A percentile compares a stretch with the other conserved stretches of the same genome.
Conservation (phyloP, 306 rosid species). For the Malus orientalis region DNA sequence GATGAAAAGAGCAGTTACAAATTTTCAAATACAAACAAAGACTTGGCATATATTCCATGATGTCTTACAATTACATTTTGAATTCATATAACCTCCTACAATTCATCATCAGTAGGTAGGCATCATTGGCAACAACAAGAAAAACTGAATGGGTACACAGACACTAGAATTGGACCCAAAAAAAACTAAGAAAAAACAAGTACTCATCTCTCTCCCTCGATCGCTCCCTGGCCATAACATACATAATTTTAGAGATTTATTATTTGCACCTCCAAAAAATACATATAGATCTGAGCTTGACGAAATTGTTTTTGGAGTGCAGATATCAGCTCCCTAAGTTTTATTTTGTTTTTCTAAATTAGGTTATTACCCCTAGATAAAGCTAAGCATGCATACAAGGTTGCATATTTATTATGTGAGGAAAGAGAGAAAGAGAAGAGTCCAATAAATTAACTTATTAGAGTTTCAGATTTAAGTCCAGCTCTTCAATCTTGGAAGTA, state of each 20-base stretch:
- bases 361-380: background rate
- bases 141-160: background rate
- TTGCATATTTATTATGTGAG: background rate
- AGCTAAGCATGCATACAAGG: background rate
- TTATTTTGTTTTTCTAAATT: background rate
- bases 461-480: background rate
- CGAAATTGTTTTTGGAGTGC: background rate
- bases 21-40: background rate
- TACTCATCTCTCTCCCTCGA: background rate
- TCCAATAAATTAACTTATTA: background rate
- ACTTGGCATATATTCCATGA: background rate
- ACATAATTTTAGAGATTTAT: background rate
- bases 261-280: background rate
- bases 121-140: background rate
- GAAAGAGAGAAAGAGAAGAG: background rate
- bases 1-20: background rate
- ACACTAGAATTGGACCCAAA: background rate
- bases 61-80: background rate
- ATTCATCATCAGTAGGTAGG: background rate
- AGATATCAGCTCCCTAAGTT: background rate
- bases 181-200: background rate
- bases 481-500: background rate
- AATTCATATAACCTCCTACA: background rate
- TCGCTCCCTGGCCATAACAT: background rate
- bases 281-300: background rate